Base-by-base conservation (phyloP, 805 yeast genomes). In the Wickerhamomyces hampshirensis region DNA sequence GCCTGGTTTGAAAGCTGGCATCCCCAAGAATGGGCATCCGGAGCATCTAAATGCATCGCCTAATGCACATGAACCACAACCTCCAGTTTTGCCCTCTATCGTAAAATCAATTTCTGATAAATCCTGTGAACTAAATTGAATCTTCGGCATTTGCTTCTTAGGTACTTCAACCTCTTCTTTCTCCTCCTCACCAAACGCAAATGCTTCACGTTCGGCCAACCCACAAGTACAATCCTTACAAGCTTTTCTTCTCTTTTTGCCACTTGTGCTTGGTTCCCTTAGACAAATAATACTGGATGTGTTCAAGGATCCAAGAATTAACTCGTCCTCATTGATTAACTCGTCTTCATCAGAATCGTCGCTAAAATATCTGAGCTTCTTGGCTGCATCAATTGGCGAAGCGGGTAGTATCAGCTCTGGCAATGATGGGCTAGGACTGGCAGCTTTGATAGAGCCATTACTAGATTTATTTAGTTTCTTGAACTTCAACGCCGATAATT, bases 181-280 rank as follows among this genome's bases (percentile, higher is more conserved):
- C 38, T 62, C 58, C 19, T 65, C 68, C 4, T 51, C 50, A 17
- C 55, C 60, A 23, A 65, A 47, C 28, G 77, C 86, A 35, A 62
- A 66, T 41, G 83, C 89, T 64, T 93, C 96, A 35, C 73, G 62
- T 59, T 93, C 99, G 50, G 84, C 88, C 46, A 93, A 70, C 6
- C 99, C 99, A 68, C 99, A 93, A 0, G 97, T 83, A 62, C 99
- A 93, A 62, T 93, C 96, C 63, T 89, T 93, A 68, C 99, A 93
- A 0, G 99, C 98, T 63, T 80, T 87, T 66, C 91, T 77, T 58
- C 95, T 73, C 62, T 65, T 63, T 16, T 68, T 66, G 1, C 64
- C 61, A 4, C 58, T 60, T 3, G 65, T 75, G 55, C 86, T 78
- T 12, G 93, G 91, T 21, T 73, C 68, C 26, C 54, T 44, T 4